Evolutionary conservation across 2,329 filamentous ascomycete genomes (phyloP), one percentile per base, ranked within the genome.

Genomic region (Clarireedia homoeocarpa): DNA sequence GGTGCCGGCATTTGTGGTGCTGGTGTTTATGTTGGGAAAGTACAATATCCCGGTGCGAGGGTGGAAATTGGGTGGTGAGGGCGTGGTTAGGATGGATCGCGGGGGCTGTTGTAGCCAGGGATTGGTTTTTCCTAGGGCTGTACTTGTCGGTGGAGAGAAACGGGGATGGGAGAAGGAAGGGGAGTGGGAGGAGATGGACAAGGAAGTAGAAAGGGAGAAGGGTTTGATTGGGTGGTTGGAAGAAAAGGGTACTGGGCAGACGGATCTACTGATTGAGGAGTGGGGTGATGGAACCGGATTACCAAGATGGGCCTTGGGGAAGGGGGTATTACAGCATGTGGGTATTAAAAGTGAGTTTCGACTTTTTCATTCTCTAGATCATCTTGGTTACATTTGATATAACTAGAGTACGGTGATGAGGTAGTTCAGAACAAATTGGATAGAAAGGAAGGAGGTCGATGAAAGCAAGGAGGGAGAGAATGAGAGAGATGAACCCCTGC

Each of bases 91-190:
- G 6, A 51, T 53, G 34, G 57, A 63, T 51, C 49, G 34, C 6
- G 55, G 55, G 23, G 61, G 62, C 7, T 63, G 62, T 17, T 63
- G 62, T 45, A 58, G 55, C 2, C 61, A 63, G 39, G 62, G 55
- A 12, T 26, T 63, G 45, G 40, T 63, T 4, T 63, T 59, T 23
- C 59, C 60, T 4, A 47, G 55, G 12, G 49, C 5, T 5, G 26
- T 7, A 7, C 26, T 27, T 5, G 7, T 27, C 5, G 5, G 7
- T 27, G 42, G n/a, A n/a, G 23, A 4, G 26, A 38, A 38, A 17
- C 24, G 6, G 15, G n/a, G 5, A 20, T 51, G 38, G 30, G n/a
- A 6, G 39, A 5, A 12, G 17, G 38, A 7, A 15, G 12, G 17
- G 38, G 10, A 15, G 12, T 5, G 36, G 36, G 6, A 17, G 39